phyloP scores from a whole-genome alignment of 495 filamentous ascomycete genomes.

The Paragyromitra xinjiangensis region DNA sequence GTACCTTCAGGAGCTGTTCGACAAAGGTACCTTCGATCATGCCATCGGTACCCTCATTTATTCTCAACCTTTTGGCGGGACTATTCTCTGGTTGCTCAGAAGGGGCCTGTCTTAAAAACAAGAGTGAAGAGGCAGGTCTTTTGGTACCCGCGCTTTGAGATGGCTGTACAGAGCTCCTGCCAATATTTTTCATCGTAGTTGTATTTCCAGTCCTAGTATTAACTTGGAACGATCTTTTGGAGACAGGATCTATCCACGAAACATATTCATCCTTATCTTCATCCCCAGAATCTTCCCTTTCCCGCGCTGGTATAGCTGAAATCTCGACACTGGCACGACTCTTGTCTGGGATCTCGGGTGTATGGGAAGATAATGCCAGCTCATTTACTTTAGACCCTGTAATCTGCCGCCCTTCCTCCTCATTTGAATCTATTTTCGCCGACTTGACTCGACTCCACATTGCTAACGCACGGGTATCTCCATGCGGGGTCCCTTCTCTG shows the following conservation, averaged over 20 bases:
- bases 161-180: not conserved
- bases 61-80: conserved; percentile 26
- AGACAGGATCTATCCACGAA: conserved; percentile 74
- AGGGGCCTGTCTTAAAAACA: not conserved
- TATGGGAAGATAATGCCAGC: not conserved
- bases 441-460: conserved; percentile 52
- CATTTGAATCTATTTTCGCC: conserved; percentile 45
- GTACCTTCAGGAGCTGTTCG: conserved; percentile 55
- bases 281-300: not conserved
- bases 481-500: not conserved
- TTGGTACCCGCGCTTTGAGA: conserved; percentile 8
- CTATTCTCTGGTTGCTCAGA: not conserved
- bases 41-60: conserved; percentile 4
- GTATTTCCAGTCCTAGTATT: conserved; percentile 72
- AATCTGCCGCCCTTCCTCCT: conserved; percentile 45
- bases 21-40: conserved; percentile 45
- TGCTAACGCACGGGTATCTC: conserved; percentile 36
- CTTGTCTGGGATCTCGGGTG: not conserved
- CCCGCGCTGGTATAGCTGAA: no score
- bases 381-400: conserved; percentile 19
- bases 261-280: conserved; percentile 52
- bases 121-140: conserved; percentile 54
- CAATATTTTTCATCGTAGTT: not conserved
- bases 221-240: conserved; percentile 67
- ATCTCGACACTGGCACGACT: not conserved